Evolutionary conservation across 192 early-diverging fungal genomes (phyloP), one percentile per base, ranked within the genome.

Genomic region (Bifiguratus adelaidae): DNA sequence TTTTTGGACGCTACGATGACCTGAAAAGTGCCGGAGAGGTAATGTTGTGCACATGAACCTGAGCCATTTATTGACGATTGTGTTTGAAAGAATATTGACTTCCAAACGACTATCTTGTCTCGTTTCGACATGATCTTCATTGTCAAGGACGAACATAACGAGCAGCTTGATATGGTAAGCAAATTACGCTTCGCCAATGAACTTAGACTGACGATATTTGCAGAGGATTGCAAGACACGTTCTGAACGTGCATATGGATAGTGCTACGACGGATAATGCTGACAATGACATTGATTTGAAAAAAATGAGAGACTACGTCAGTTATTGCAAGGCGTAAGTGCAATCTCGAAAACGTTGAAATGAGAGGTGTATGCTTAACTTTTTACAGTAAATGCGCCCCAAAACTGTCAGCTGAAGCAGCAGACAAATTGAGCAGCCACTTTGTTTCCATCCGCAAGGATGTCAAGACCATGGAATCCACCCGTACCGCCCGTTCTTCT

Each of bases 81-180:
- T 11, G 11, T 15, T 0, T 34, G 37, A 13, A 47, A 82, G 79
- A 99, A 99, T 56, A 97, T 99, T 56, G 96, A 99, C 70, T 99
- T 99, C 70, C 96, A 99, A 77, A 88, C 92, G 1, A 99, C 96
- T 2, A 96, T 99, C 50, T 78, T 99, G 68, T 99, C 96, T 34
- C 83, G 96, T 69, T 99, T 99, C 48, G 96, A 99, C 68, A 85
- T 97, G 82, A 99, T 99, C 52, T 99, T 99, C 50, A 96, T 99
- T 55, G 83, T 99, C 25, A 88, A 87, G 54, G 96, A 99, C 65
- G 93, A 92, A 60, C 94, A 97, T 53, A 91, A 94, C 56, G 91
- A 92, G 53, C 68, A 64, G 55, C 81, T 89, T 22, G 96, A 99
- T 76, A 72, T 70, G 64, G 80, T 81, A 65, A 52, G 41, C 22